Evolutionary conservation across 331 rosid genomes (phyloP), one percentile per base, ranked within the genome.

Genomic region (Cydonia oblonga): DNA sequence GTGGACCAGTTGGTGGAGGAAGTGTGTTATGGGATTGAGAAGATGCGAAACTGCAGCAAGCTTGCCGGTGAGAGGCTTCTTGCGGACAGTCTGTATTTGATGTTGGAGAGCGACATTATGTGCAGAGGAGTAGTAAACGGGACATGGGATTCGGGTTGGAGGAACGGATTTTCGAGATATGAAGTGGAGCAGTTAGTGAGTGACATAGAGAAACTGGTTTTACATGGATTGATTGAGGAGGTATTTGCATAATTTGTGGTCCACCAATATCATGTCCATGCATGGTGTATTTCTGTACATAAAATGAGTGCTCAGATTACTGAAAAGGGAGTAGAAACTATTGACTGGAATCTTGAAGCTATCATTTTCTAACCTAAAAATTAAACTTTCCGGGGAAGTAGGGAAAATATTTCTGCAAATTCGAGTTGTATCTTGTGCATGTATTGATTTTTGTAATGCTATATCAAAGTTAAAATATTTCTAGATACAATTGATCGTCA

Each of bases 1-100:
- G 30, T 91, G 18, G 77, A 75, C 24, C 84, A 18, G 61, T 77
- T 95, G 81, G 90, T 91, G 49, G 86, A 81, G 42, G 96, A 95
- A 76, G 78, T 88, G 22, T 52, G 78, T 60, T 40, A 40, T 11
- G 49, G 49, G 49, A 42, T 42, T 42, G 49, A 42, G 49, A 42
- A 42, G 16, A 12, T 42, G 49, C 16, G 6, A 42, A 42, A 42
- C 1, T 42, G 1, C 49, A 42, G 49, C 49, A 42, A 42, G 49
- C 49, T 12, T 42, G 6, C 49, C 3, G 6, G 18, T 42, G 49
- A 42, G 49, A 42, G 6, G 49, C 49, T 42, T 42, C 49, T 42
- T 42, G 49, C 18, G 6, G 49, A 42, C 53, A 46, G 20, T 46
- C 53, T 42, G 49, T 42, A 42, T 42, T 12, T 13, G 49, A 13